Base-by-base conservation (phyloP, 2,329 filamentous ascomycete genomes). In the Venturiaceae sp. region DNA sequence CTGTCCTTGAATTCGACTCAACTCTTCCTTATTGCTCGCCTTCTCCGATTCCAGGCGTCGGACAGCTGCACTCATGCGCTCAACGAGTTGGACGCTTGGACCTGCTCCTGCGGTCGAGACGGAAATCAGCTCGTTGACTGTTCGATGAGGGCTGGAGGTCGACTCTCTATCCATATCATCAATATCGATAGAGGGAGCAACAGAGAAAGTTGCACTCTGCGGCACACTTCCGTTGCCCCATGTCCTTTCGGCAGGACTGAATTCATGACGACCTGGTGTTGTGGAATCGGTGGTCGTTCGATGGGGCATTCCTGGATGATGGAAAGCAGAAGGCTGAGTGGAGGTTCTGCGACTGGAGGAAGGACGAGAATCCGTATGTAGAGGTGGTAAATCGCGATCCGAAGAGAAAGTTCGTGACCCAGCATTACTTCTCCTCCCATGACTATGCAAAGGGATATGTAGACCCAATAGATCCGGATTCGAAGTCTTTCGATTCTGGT, bases 41-140 rank as follows among this genome's bases (percentile, higher is more conserved):
- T 95, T 95, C 69, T 99, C 94, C 53, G 85, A 90, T 69, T 99
- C 94, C 0, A 99, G 78, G 5, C 92, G 84, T 9, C 94, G 87
- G 47, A 99, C 92, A 0, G 91, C 90, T 2, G 92, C 90, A 67
- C 89, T 95, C 90, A 99, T 95, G 57, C 92, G 84, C 74, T 97
- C 94, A 16, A 99, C 92, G 0, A 99, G 82, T 72, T 97, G 92
- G 1, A 99, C 92, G 0, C 88, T 92, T 0, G 94, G 94, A 0
- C 94, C 94, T 0, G 92, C 92, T 0, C 86, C 92, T 8, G 90
- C 87, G 0, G 92, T 96, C 0, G 91, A 95, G 6, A 90, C 88
- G 1, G 90, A 95, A 32, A 94, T 82, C 76, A 95, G 87, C 66
- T 96, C 92, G 64, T 71, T 70, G 60, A 73, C 81, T 6, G 87